These are phyloP conservation scores for Paramarasmius palmivorus DNA, from an alignment of 1,284 basidiomycete genomes.

Conservation along the genomic window DNA sequence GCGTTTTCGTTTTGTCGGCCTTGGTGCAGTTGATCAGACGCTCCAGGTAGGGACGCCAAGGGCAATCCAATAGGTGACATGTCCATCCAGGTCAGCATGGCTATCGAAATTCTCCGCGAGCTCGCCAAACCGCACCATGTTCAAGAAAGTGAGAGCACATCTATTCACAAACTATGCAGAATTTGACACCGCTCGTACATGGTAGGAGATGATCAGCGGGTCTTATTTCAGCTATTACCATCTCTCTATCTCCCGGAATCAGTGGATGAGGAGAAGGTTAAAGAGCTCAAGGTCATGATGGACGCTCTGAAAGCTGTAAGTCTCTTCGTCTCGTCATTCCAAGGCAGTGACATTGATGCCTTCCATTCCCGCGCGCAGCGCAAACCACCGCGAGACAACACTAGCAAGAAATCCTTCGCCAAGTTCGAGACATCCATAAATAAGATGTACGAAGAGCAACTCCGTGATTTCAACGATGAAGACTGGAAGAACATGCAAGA, in stretches of 20 bases:
- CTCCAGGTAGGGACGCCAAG: not conserved
- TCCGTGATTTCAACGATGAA: slow-evolving; percentile 74
- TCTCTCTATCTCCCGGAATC: slow-evolving; percentile 78
- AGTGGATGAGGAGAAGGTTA: slow-evolving; percentile 68
- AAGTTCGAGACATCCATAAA: slow-evolving; percentile 70
- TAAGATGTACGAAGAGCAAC: slow-evolving; percentile 73
- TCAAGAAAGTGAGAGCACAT: slow-evolving; percentile 32
- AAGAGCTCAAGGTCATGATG: slow-evolving; percentile 64
- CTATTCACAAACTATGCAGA: too few relatives aligned
- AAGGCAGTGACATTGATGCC: not conserved
- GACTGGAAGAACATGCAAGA: slow-evolving; percentile 62
- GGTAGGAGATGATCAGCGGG: slow-evolving; percentile 76
- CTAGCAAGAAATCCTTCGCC: slow-evolving; percentile 75
- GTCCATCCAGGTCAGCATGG: slow-evolving; percentile 13
- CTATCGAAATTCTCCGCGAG: slow-evolving; percentile 31
- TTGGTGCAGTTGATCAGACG: not conserved
- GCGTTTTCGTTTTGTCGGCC: slow-evolving; percentile 27
- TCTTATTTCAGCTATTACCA: slow-evolving; percentile 69
- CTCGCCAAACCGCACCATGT: slow-evolving; percentile 38
- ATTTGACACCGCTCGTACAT: not conserved
- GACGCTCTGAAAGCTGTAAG: slow-evolving; percentile 62
- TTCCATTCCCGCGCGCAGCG: slow-evolving; percentile 44
- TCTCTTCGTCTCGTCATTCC: slow-evolving; percentile 12
- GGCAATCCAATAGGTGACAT: too few relatives aligned
- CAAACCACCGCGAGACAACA: slow-evolving; percentile 73